A percentile compares a stretch with the other conserved stretches of the same genome.
phyloP scores from a whole-genome alignment of 768 basidiomycete species.

The Piloderma croceum region DNA sequence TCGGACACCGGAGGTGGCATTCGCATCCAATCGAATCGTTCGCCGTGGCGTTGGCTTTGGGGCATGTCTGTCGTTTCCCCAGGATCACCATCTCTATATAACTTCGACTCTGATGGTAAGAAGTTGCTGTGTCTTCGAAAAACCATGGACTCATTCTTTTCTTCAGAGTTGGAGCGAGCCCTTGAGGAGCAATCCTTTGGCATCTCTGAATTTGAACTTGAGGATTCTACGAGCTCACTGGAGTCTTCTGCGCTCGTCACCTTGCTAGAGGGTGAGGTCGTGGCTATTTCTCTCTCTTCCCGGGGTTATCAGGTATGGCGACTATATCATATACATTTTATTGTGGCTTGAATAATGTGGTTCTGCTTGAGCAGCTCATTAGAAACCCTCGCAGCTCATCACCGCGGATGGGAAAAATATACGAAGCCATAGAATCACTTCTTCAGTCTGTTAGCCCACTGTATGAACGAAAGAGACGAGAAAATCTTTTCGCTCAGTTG shows the following conservation, averaged over 20 bases:
- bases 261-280: conserved; percentile 47
- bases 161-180: conserved; percentile 47
- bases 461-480: conserved; percentile 44
- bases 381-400: no score
- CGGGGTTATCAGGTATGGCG: conserved; percentile 52
- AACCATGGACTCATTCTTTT: no score
- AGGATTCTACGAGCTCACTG: conserved; percentile 30
- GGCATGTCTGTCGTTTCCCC: no score
- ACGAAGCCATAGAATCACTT: conserved; percentile 58
- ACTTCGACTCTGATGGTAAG: no score
- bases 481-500: conserved; percentile 43
- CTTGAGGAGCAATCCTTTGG: conserved; percentile 57
- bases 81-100: no score
- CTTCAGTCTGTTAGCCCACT: conserved; percentile 50
- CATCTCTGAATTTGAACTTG: conserved; percentile 41
- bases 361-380: no score
- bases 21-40: no score
- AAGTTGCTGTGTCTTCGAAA: no score
- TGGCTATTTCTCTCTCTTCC: conserved; percentile 44
- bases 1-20: no score
- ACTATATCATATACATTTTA: no score
- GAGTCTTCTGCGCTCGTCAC: conserved; percentile 51
- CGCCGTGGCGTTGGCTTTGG: no score
- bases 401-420: conserved; percentile 30
- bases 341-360: no score